Percentiles rank a stretch among this genome's conserved stretches.
Evolutionary conservation across 129 eudicot species (phyloP).

Genomic region (Centrapalus pauciflorus): DNA sequence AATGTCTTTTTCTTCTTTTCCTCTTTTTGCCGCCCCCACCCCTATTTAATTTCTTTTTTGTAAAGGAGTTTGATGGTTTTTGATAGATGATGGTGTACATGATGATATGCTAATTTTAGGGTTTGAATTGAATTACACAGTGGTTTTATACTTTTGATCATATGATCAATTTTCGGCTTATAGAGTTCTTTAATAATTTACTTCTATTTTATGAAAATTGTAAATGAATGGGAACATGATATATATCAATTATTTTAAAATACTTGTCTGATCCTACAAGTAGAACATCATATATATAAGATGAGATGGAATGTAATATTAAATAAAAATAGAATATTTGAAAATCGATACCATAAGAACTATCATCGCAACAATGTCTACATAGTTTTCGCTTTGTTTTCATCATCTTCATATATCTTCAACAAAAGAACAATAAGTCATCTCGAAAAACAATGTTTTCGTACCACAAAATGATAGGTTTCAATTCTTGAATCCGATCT

Average conservation of each 20-base stretch:
- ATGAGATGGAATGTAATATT: constrained; percentile 7
- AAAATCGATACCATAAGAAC: constrained; percentile 13
- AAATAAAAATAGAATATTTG: not conserved
- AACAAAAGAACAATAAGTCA: constrained; percentile 1
- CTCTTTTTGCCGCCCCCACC: constrained; percentile 12
- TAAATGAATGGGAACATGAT: not conserved
- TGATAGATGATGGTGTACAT: constrained; percentile 33
- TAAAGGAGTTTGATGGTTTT: constrained; percentile 27
- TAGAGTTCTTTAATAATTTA: not conserved
- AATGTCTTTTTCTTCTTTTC: not conserved
- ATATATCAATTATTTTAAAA: not conserved
- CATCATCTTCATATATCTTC: constrained; percentile 1
- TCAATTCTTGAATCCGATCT: not conserved
- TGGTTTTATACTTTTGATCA: constrained; percentile 12
- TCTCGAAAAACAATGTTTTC: constrained; percentile 2
- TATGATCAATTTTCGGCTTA: not conserved
- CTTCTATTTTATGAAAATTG: not conserved
- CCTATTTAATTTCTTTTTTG: constrained; percentile 22
- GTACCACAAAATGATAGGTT: constrained; percentile 10
- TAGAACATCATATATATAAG: not conserved
- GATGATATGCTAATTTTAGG: constrained; percentile 25
- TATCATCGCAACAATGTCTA: constrained; percentile 31
- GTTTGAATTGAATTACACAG: constrained; percentile 29
- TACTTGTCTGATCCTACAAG: not conserved
- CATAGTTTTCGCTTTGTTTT: constrained; percentile 30